A percentile compares a stretch with the other conserved stretches of the same genome.
These are phyloP conservation scores for Rhizoclosmatium globosum DNA, from an alignment of 192 early-diverging fungal species.

Conservation along the genomic window DNA sequence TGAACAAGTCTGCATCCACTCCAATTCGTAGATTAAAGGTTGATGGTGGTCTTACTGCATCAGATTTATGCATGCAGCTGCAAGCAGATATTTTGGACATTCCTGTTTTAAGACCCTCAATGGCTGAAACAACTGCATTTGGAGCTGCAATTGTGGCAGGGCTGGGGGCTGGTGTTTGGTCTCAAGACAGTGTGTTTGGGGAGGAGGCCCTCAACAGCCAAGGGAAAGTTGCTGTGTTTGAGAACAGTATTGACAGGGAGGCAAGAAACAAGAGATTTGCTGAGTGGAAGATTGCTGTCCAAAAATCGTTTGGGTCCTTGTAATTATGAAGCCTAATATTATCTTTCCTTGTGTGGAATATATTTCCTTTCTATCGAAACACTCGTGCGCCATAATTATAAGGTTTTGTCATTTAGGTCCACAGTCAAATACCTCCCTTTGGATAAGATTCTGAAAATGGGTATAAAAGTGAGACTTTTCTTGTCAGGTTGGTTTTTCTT, in stretches of 20 bases:
- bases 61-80: slow-evolving; percentile 91
- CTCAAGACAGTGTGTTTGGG: slow-evolving; percentile 57
- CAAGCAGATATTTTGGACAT: slow-evolving; percentile 87
- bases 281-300: slow-evolving; percentile 81
- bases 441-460: too few relatives aligned
- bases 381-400: too few relatives aligned
- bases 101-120: slow-evolving; percentile 79
- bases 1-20: slow-evolving; percentile 79
- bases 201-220: slow-evolving; percentile 42
- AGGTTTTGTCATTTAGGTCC: too few relatives aligned
- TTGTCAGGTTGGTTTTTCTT: too few relatives aligned
- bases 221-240: slow-evolving; percentile 33
- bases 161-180: slow-evolving; percentile 69
- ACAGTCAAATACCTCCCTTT: too few relatives aligned
- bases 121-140: slow-evolving; percentile 92
- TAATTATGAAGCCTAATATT: not conserved
- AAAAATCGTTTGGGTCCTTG: slow-evolving; percentile 69
- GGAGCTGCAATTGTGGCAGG: slow-evolving; percentile 93
- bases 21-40: slow-evolving; percentile 81
- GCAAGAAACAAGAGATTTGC: slow-evolving; percentile 68
- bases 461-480: too few relatives aligned
- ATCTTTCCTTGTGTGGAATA: too few relatives aligned
- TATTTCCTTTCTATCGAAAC: too few relatives aligned
- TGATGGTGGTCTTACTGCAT: slow-evolving; percentile 95
- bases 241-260: slow-evolving; percentile 19